Evolutionary conservation across 768 basidiomycete genomes (phyloP).

Genomic region (Cystofilobasidium capitatum): DNA sequence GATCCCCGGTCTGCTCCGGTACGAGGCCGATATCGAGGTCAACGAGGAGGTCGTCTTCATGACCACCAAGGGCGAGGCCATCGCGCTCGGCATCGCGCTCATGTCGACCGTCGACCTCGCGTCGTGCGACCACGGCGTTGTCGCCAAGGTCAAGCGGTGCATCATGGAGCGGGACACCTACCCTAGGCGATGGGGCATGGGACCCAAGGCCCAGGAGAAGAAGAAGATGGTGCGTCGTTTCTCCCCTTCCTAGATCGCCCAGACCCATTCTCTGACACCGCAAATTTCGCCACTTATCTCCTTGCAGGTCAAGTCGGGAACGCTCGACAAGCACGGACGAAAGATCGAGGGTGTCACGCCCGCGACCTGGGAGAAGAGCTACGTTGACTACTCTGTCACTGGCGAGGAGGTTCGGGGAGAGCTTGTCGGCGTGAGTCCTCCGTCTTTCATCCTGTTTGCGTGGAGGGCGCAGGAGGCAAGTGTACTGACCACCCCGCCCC

Average conservation of each 20-base stretch:
- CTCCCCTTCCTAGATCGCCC: neutral
- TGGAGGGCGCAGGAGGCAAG: no score
- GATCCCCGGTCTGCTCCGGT: conserved; percentile 95
- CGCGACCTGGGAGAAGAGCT: conserved; percentile 79
- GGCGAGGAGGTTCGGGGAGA: conserved; percentile 42
- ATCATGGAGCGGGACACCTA: conserved; percentile 96
- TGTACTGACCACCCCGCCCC: conserved; percentile 30
- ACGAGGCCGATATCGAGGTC: conserved; percentile 85
- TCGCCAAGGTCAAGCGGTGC: conserved; percentile 96
- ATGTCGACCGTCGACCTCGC: conserved; percentile 98
- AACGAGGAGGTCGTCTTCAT: conserved; percentile 95
- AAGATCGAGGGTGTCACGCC: conserved; percentile 80
- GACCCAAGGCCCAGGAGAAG: conserved; percentile 93
- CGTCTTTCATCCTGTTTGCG: conserved; percentile 26
- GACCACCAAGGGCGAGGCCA: conserved; percentile 98
- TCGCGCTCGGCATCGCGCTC: conserved; percentile 86
- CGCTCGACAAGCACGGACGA: conserved; percentile 89
- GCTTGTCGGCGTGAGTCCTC: conserved; percentile 21
- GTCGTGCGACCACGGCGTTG: conserved; percentile 96
- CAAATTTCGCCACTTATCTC: neutral
- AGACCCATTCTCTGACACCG: neutral
- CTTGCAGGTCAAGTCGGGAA: conserved; percentile 71
- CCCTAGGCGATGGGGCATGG: conserved; percentile 94
- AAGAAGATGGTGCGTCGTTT: conserved; percentile 53
- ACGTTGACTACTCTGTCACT: conserved; percentile 67